phyloP scores from a whole-genome alignment of 2,329 filamentous ascomycete genomes.

The Chaetomium sp. region DNA sequence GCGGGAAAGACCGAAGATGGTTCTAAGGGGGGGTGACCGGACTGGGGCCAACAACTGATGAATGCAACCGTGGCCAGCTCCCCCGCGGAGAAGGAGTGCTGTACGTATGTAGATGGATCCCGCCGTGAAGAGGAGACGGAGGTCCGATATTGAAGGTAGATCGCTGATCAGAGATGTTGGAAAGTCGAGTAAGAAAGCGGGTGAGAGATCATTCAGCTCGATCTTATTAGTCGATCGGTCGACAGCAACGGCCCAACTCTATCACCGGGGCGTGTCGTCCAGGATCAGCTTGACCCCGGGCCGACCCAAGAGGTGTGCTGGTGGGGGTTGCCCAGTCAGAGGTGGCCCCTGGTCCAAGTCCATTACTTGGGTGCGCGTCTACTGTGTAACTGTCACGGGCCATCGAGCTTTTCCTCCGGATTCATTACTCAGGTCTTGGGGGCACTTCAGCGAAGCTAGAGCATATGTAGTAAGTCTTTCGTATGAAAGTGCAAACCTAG shows the following conservation, averaged over 20 bases:
- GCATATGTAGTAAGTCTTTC: neutral
- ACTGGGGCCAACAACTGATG: conserved; percentile 23
- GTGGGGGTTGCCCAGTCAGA: conserved; percentile 21
- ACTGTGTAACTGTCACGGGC: conserved; percentile 25
- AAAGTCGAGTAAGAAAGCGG: conserved; percentile 17
- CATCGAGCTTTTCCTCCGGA: conserved; percentile 21
- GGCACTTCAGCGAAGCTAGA: conserved; percentile 6
- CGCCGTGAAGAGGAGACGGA: conserved; percentile 18
- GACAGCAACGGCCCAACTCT: conserved; percentile 25
- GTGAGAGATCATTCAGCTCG: conserved; percentile 25
- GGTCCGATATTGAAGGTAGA: conserved; percentile 18
- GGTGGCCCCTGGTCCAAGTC: conserved; percentile 30
- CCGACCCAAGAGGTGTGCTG: conserved; percentile 27
- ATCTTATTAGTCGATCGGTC: conserved; percentile 35
- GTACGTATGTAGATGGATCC: conserved; percentile 9
- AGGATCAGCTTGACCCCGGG: conserved; percentile 32
- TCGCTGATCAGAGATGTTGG: conserved; percentile 15
- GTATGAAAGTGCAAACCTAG: neutral
- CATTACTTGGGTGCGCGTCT: conserved; percentile 20
- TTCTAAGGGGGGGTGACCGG: conserved; percentile 14
- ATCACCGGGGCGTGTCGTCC: conserved; percentile 28
- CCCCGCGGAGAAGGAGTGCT: conserved; percentile 19
- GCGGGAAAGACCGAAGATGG: conserved; percentile 30
- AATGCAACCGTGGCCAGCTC: conserved; percentile 25
- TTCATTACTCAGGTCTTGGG: conserved; percentile 19